phyloP scores from a whole-genome alignment of 2,329 filamentous ascomycete species.

The Zymoseptoria brevis region DNA sequence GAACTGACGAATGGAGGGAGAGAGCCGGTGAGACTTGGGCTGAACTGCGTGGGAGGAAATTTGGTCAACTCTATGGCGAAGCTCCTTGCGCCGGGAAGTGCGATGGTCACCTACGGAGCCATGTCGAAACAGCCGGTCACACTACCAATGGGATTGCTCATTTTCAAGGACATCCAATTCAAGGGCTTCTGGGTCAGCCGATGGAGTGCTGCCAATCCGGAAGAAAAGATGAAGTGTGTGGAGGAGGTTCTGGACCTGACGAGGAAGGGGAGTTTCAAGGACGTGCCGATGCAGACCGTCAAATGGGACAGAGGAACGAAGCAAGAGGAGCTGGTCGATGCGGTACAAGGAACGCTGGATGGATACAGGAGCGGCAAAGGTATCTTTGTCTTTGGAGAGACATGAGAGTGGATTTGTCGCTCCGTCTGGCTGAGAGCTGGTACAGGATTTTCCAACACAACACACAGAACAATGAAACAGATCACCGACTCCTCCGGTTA shows the following conservation, averaged over 20 bases:
- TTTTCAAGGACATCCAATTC: constrained; percentile 87
- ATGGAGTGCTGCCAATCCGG: constrained; percentile 71
- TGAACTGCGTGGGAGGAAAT: constrained; percentile 94
- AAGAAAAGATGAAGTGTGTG: constrained; percentile 71
- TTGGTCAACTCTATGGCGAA: constrained; percentile 72
- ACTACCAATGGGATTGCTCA: constrained; percentile 74
- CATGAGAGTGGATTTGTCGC: constrained; percentile 16
- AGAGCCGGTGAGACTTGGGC: constrained; percentile 64
- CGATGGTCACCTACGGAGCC: constrained; percentile 87
- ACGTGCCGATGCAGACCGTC: constrained; percentile 74
- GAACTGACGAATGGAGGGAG: constrained; percentile 63
- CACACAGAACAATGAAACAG: too few species aligned
- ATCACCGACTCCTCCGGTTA: too few species aligned
- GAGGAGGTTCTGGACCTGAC: constrained; percentile 73
- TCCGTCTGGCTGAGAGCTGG: too few species aligned
- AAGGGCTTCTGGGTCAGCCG: constrained; percentile 90
- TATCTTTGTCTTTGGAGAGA: constrained; percentile 69
- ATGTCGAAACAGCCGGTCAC: constrained; percentile 84
- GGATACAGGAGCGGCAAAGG: constrained; percentile 86
- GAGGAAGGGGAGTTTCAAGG: constrained; percentile 67
- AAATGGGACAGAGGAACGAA: constrained; percentile 77
- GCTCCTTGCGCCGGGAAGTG: constrained; percentile 56
- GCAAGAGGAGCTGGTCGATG: constrained; percentile 57
- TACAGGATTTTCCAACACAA: too few species aligned
- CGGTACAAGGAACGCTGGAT: constrained; percentile 73